phyloP scores from a whole-genome alignment of 1,139 yeast species.

The Suhomyces anneliseae region DNA sequence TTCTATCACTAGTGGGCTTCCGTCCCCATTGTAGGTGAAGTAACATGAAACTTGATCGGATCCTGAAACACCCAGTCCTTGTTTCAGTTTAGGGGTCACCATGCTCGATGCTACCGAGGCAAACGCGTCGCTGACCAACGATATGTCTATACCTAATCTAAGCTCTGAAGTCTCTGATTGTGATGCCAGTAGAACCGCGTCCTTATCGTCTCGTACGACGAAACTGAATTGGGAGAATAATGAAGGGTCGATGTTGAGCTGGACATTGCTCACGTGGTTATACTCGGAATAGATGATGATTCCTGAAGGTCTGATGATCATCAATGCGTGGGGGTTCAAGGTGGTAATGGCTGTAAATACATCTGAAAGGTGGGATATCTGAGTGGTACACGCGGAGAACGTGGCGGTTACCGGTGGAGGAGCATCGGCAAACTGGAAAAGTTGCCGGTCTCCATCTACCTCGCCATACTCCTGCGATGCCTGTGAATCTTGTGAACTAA shows the following conservation, averaged over 20 bases:
- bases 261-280: constrained; percentile 41
- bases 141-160: constrained; percentile 40
- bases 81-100: constrained; percentile 8
- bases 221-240: constrained; percentile 34
- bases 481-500: constrained; percentile 8
- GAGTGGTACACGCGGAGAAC: constrained; percentile 39
- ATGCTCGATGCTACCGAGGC: constrained; percentile 26
- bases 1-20: constrained; percentile 64
- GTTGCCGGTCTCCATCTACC: neutral
- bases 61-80: constrained; percentile 10
- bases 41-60: constrained; percentile 31
- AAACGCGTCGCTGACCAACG: constrained; percentile 36
- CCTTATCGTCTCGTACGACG: constrained; percentile 14
- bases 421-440: no score
- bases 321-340: constrained; percentile 35
- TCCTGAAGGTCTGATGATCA: constrained; percentile 35
- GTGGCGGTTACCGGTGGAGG: neutral
- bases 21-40: constrained; percentile 50
- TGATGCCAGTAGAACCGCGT: neutral
- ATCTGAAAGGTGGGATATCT: constrained; percentile 41
- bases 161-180: constrained; percentile 18
- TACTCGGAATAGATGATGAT: constrained; percentile 36
- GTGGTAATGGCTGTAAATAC: constrained; percentile 35
- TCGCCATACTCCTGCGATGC: neutral
- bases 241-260: constrained; percentile 37